phyloP scores from a whole-genome alignment of 345 rosid species.

The Alliaria petiolata region DNA sequence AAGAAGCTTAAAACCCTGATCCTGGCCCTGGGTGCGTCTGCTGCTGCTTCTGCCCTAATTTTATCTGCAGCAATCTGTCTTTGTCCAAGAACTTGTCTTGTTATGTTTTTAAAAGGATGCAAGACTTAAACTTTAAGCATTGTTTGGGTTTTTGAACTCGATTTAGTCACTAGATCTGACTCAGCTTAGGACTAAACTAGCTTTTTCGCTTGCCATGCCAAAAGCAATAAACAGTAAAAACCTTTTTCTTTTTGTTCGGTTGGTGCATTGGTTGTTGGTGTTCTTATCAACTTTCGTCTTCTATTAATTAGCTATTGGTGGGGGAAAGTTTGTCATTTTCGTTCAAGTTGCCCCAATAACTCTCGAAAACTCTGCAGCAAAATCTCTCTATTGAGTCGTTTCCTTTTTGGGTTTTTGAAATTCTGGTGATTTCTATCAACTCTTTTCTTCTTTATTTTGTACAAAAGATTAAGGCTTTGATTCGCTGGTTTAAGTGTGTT shows the following conservation, averaged over 20 bases:
- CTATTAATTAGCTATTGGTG: constrained; percentile 8
- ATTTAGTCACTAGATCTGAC: constrained; percentile 38
- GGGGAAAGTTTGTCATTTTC: constrained; percentile 1
- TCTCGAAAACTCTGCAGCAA: constrained; percentile 3
- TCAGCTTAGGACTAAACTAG: constrained; percentile 26
- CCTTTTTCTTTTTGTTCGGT: constrained; percentile 19
- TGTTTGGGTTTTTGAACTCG: not conserved
- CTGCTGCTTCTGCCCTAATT: not conserved
- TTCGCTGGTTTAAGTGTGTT: not conserved
- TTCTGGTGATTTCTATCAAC: constrained; percentile 12
- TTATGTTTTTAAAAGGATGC: constrained; percentile 37
- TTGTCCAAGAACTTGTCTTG: constrained; percentile 28
- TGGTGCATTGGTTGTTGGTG: constrained; percentile 34
- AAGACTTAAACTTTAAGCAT: constrained; percentile 43
- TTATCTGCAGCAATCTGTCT: constrained; percentile 18
- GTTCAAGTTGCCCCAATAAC: not conserved
- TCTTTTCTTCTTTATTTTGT: not conserved
- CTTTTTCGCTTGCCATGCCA: constrained; percentile 29
- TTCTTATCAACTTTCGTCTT: constrained; percentile 28
- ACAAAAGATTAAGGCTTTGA: constrained; percentile 22
- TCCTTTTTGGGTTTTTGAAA: not conserved
- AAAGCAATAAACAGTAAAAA: constrained; percentile 25
- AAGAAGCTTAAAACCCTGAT: not conserved
- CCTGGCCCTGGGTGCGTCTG: no score
- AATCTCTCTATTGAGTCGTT: constrained; percentile 7